phyloP scores from a whole-genome alignment of 768 basidiomycete genomes.

The Tulasnella sp. region DNA sequence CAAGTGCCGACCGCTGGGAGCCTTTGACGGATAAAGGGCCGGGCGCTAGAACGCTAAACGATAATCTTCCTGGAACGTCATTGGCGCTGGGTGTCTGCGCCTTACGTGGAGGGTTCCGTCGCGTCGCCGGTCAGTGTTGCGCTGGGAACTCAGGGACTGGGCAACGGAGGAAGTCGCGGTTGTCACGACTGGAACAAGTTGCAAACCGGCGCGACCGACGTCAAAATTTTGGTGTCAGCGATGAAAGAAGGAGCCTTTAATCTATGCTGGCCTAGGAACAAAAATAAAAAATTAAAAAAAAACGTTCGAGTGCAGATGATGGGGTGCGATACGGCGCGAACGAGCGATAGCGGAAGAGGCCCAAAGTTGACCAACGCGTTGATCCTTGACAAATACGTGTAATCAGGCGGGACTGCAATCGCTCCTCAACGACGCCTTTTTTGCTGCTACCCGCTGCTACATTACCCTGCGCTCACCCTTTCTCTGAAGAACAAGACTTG shows the following conservation, averaged over 20 bases:
- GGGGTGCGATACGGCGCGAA: not conserved
- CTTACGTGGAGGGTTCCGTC: not conserved
- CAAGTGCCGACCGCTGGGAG: too few relatives aligned
- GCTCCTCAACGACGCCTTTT: conserved; percentile 13
- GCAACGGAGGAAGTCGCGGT: not conserved
- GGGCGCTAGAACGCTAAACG: not conserved
- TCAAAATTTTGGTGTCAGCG: not conserved
- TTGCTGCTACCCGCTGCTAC: conserved; percentile 12
- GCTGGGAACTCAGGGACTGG: conserved; percentile 10
- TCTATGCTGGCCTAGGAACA: not conserved
- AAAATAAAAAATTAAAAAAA: not conserved
- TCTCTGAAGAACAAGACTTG: not conserved
- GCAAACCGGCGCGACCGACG: not conserved
- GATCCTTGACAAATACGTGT: not conserved
- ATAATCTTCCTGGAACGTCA: not conserved
- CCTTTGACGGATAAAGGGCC: not conserved
- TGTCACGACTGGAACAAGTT: not conserved
- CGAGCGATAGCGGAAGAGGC: not conserved
- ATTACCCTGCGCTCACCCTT: not conserved
- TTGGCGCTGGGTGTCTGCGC: not conserved
- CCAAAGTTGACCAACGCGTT: not conserved
- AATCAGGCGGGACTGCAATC: conserved; percentile 17
- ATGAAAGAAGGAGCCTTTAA: not conserved
- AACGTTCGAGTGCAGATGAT: not conserved
- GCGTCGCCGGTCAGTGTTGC: not conserved